Percentiles rank a stretch among this genome's conserved stretches.
phyloP scores from a whole-genome alignment of 2,329 filamentous ascomycete species.

The Cladosporium sp. region DNA sequence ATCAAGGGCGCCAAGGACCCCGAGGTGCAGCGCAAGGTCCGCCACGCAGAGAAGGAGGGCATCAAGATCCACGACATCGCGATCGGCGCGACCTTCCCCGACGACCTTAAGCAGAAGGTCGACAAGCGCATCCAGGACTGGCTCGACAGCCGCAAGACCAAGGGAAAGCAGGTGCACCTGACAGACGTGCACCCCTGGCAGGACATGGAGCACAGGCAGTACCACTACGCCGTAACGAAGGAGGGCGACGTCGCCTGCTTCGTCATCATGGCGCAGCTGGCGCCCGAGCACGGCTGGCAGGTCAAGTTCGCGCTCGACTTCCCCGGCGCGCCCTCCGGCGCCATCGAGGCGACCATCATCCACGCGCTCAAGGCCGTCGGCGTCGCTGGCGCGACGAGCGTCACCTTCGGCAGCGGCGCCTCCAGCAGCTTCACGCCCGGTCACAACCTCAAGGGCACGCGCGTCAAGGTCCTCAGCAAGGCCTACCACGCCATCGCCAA shows the following conservation, averaged over 20 bases:
- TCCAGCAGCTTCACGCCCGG: slow-evolving; percentile 68
- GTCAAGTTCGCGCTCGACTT: slow-evolving; percentile 96
- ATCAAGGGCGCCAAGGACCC: slow-evolving; percentile 60
- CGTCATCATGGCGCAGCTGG: slow-evolving; percentile 75
- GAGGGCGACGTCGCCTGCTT: slow-evolving; percentile 68
- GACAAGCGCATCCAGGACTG: slow-evolving; percentile 72
- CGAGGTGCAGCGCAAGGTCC: slow-evolving; percentile 66
- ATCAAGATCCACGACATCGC: slow-evolving; percentile 71
- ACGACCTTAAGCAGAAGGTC: slow-evolving; percentile 62
- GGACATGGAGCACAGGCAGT: slow-evolving; percentile 74
- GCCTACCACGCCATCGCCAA: slow-evolving; percentile 78
- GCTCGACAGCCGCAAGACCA: slow-evolving; percentile 64
- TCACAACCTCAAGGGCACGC: slow-evolving; percentile 72
- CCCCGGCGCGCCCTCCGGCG: slow-evolving; percentile 75
- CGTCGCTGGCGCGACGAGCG: slow-evolving; percentile 53
- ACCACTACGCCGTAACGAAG: slow-evolving; percentile 71
- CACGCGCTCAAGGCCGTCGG: slow-evolving; percentile 59
- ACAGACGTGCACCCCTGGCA: slow-evolving; percentile 88
- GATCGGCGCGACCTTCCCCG: slow-evolving; percentile 55
- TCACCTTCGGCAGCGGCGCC: slow-evolving; percentile 85
- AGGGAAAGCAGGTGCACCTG: slow-evolving; percentile 76
- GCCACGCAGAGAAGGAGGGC: slow-evolving; percentile 74
- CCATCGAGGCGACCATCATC: slow-evolving; percentile 77
- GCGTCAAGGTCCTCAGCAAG: slow-evolving; percentile 72
- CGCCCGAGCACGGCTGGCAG: slow-evolving; percentile 79